Evolutionary conservation across 495 filamentous ascomycete genomes (phyloP), one percentile per base, ranked within the genome.

Genomic region (Penicillium steckii): DNA sequence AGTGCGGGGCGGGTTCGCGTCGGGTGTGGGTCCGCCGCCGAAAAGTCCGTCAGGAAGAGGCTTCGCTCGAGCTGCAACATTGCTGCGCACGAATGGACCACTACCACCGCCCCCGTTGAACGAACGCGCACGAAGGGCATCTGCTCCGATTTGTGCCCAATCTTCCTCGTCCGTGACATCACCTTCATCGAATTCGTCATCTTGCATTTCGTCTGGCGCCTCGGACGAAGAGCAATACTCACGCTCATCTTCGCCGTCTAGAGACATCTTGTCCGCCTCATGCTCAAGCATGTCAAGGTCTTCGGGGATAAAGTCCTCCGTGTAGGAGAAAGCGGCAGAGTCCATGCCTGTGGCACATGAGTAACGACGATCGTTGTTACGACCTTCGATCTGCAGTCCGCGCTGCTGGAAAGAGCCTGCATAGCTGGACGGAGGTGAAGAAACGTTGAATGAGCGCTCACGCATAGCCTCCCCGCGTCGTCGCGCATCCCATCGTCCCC

Each of bases 151-250:
- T 49, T 86, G 84, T 18, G 90, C 91, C 91, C 91, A 96, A 72
- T 98, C 93, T 68, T 98, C 94, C 56, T 96, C 91, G 69, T 98
- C 94, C n/a, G 94, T 97, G 46, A 85, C 79, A 64, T 95, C 90
- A 57, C 88, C 86, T 48, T 89, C 83, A 63, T 87, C 82, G 59
- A 77, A 76, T 60, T 87, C 79, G 25, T 86, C 85, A 48, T 84
- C 83, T 17, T 58, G 72, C n/a, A 76, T 61, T 35, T 85, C 84
- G 57, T 86, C 85, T 10, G 78, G 85, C n/a, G 80, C 83, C 56
- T 88, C 87, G 26, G 85, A 89, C 44, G 86, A 86, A 35, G 88
- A 88, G 30, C 82, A 85, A 51, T 86, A 87, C 32, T 77, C 83
- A 30, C 38, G 56, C 10, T 52, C 63, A 22, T 85, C 84, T 27